phyloP scores from a whole-genome alignment of 2,329 filamentous ascomycete genomes.

The Aspergillus chevalieri region DNA sequence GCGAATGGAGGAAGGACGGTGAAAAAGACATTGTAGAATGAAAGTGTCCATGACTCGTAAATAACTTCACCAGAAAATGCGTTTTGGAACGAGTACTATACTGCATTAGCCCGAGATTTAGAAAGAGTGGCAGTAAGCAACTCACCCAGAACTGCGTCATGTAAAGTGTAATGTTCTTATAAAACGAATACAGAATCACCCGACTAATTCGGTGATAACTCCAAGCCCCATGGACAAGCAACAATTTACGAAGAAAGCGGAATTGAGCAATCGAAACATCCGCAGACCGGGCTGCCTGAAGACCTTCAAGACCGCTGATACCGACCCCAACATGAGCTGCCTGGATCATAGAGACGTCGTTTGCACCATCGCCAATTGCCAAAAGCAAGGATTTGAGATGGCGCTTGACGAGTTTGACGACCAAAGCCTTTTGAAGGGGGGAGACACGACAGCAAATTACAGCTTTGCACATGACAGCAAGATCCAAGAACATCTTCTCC shows the following conservation, averaged over 20 bases:
- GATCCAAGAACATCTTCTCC: constrained; percentile 86
- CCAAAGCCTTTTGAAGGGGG: constrained; percentile 90
- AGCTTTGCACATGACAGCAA: constrained; percentile 96
- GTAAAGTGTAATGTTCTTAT: constrained; percentile 98
- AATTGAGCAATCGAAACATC: constrained; percentile 96
- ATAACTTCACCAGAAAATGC: constrained; percentile 96
- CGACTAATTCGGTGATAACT: constrained; percentile 96
- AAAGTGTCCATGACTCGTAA: constrained; percentile 98
- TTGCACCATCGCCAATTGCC: constrained; percentile 94
- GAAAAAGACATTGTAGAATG: constrained; percentile 98
- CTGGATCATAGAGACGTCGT: constrained; percentile 99
- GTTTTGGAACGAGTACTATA: constrained; percentile 92
- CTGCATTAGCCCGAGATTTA: constrained; percentile 15
- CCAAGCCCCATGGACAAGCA: constrained; percentile 94
- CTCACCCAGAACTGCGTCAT: constrained; percentile 98
- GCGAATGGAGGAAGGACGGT: constrained; percentile 89
- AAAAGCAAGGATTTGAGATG: constrained; percentile 86
- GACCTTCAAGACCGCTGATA: constrained; percentile 93
- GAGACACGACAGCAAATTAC: constrained; percentile 96
- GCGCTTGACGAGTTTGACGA: constrained; percentile 96
- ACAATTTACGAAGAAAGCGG: constrained; percentile 84
- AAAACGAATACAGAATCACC: constrained; percentile 96
- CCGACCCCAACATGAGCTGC: constrained; percentile 96
- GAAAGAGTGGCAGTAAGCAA: constrained; percentile 11
- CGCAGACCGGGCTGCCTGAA: constrained; percentile 90